phyloP scores from a whole-genome alignment of 2,329 filamentous ascomycete species.

The Thermoascus crustaceus region DNA sequence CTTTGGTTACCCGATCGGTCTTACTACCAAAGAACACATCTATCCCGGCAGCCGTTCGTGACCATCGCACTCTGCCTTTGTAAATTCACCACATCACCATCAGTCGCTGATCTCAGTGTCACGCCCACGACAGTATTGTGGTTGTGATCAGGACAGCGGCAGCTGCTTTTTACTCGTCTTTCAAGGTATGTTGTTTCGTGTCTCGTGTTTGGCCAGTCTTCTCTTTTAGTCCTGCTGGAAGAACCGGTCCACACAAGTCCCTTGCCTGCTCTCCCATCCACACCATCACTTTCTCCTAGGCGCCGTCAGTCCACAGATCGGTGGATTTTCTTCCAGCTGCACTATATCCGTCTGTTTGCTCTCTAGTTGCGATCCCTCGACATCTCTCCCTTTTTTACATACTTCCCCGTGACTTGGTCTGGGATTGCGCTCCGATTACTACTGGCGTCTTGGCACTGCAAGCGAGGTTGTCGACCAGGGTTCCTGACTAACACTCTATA shows the following conservation, averaged over 20 bases:
- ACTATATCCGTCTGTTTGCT: neutral
- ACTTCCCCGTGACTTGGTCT: neutral
- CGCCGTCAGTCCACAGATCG: neutral
- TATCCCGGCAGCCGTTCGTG: constrained; percentile 17
- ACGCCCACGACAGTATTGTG: too few species aligned
- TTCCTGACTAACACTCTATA: constrained; percentile 21
- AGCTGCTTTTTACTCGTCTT: constrained; percentile 7
- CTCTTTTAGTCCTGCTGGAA: constrained; percentile 6
- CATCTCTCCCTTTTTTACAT: constrained; percentile 1
- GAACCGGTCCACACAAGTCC: neutral
- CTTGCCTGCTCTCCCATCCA: neutral
- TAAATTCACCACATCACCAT: neutral
- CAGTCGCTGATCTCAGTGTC: too few species aligned
- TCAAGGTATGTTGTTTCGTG: constrained; percentile 17
- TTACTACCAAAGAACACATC: constrained; percentile 12
- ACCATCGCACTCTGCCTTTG: constrained; percentile 10
- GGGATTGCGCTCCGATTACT: constrained; percentile 3
- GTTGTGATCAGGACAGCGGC: neutral
- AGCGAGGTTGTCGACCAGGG: constrained; percentile 22
- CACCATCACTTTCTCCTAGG: neutral
- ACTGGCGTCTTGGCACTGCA: constrained; percentile 22
- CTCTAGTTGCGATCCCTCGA: neutral
- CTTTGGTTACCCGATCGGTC: constrained; percentile 4
- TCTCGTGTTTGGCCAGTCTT: constrained; percentile 11
- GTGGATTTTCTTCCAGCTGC: neutral